phyloP scores from a whole-genome alignment of 805 yeast species.

The Candida sakaeoensis region DNA sequence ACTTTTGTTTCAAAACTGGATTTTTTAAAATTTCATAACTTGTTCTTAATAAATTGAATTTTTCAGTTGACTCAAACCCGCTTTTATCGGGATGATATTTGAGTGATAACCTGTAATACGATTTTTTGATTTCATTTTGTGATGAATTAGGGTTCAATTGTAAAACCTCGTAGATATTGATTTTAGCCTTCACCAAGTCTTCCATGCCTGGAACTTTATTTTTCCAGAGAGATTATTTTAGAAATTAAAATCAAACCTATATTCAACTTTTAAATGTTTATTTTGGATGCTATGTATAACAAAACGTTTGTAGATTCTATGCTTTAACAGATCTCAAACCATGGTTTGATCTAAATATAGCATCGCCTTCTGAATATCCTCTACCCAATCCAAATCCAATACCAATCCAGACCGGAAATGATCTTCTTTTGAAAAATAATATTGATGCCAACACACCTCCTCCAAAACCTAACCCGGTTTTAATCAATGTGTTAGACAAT shows the following conservation, averaged over 20 bases:
- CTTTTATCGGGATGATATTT: slow-evolving; percentile 40
- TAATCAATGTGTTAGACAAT: slow-evolving; percentile 87
- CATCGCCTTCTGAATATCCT: slow-evolving; percentile 98
- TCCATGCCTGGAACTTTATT: too few relatives aligned
- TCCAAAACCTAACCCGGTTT: slow-evolving; percentile 95
- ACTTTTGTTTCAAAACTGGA: slow-evolving; percentile 21
- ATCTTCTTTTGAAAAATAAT: slow-evolving; percentile 83
- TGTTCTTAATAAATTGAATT: slow-evolving; percentile 29
- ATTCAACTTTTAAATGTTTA: slow-evolving; percentile 1
- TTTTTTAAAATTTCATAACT: slow-evolving; percentile 30
- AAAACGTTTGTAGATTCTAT: slow-evolving; percentile 1
- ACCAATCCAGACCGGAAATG: slow-evolving; percentile 98
- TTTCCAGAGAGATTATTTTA: too few relatives aligned
- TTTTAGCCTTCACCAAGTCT: slow-evolving; percentile 20
- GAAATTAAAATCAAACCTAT: background rate
- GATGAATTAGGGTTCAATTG: slow-evolving; percentile 21
- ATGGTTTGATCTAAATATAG: slow-evolving; percentile 80
- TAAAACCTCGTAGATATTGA: slow-evolving; percentile 27
- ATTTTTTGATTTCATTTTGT: slow-evolving; percentile 20
- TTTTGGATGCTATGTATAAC: background rate
- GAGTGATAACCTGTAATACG: slow-evolving; percentile 34
- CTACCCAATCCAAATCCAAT: slow-evolving; percentile 97
- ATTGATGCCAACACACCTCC: slow-evolving; percentile 94
- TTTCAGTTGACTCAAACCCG: slow-evolving; percentile 19
- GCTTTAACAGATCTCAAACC: slow-evolving; percentile 76